Evolutionary conservation across 805 yeast genomes (phyloP).

Genomic region (Jamesozyma hellenica): DNA sequence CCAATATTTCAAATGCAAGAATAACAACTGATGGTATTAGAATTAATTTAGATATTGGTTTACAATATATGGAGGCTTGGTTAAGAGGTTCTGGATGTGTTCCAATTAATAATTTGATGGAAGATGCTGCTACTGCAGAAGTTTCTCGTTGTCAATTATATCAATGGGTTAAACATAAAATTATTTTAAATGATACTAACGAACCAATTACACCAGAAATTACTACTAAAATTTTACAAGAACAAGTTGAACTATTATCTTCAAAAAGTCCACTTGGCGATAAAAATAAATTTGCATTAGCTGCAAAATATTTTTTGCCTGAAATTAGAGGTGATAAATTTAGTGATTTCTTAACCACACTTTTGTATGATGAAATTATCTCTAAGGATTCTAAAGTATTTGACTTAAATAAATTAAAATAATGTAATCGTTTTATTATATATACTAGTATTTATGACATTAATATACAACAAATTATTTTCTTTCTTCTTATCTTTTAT

Average conservation of each 20-base stretch:
- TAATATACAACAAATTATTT: no score
- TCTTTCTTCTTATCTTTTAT: no score
- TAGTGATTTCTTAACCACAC: slow-evolving; percentile 67
- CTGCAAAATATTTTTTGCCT: slow-evolving; percentile 61
- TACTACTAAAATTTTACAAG: slow-evolving; percentile 46
- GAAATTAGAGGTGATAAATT: slow-evolving; percentile 65
- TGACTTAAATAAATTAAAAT: no score
- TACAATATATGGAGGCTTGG: slow-evolving; percentile 81
- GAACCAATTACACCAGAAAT: slow-evolving; percentile 49
- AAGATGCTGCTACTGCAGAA: slow-evolving; percentile 86
- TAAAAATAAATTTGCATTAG: slow-evolving; percentile 56
- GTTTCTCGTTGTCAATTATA: slow-evolving; percentile 73
- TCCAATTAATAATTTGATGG: slow-evolving; percentile 78
- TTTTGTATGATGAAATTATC: slow-evolving; percentile 56
- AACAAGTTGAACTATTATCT: slow-evolving; percentile 49
- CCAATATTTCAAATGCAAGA: slow-evolving; percentile 50
- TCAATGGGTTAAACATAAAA: slow-evolving; percentile 76
- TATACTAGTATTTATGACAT: no score
- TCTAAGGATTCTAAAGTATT: no score
- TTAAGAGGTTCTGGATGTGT: slow-evolving; percentile 76
- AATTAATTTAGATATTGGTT: slow-evolving; percentile 64
- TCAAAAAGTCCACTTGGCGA: slow-evolving; percentile 18
- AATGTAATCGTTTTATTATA: no score
- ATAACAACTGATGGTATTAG: slow-evolving; percentile 64
- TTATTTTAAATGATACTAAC: slow-evolving; percentile 47